phyloP scores from a whole-genome alignment of 1,284 basidiomycete species.

The Heimioporus punctisporus region DNA sequence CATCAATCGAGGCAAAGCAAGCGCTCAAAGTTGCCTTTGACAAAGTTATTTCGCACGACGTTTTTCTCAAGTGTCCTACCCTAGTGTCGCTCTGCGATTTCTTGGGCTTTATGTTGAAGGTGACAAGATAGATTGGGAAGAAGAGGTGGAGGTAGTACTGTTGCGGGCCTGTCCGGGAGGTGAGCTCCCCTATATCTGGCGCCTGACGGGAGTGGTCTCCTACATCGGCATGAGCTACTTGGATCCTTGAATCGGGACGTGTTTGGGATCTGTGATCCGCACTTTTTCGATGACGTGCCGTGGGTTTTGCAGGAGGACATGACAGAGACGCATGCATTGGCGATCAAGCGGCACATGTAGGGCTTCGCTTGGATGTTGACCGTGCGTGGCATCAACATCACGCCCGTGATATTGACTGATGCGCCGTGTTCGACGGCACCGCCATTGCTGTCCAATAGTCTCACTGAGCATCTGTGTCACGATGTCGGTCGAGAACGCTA shows the following conservation, averaged over 20 bases:
- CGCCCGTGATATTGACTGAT: constrained; percentile 71
- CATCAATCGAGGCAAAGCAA: constrained; percentile 60
- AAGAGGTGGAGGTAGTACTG: constrained; percentile 4
- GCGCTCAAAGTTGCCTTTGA: constrained; percentile 42
- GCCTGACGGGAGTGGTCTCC: constrained; percentile 72
- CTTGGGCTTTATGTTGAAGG: constrained; percentile 1
- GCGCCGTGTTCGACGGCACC: constrained; percentile 56
- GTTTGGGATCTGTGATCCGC: constrained; percentile 63
- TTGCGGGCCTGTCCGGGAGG: constrained; percentile 38
- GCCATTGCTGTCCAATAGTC: constrained; percentile 46
- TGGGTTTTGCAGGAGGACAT: constrained; percentile 56
- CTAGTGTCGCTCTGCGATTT: constrained; percentile 21
- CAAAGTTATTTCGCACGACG: constrained; percentile 40
- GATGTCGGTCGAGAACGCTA: constrained; percentile 10
- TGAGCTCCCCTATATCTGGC: constrained; percentile 58
- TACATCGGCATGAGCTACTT: constrained; percentile 53
- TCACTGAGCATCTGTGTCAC: constrained; percentile 41
- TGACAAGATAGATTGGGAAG: constrained; percentile 4
- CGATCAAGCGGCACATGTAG: constrained; percentile 36
- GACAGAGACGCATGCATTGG: constrained; percentile 49
- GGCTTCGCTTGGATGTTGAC: constrained; percentile 50
- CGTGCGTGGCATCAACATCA: constrained; percentile 39
- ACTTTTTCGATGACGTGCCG: constrained; percentile 41
- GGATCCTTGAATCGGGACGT: constrained; percentile 48
- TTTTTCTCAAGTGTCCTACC: constrained; percentile 35